Evolutionary conservation across 768 basidiomycete genomes (phyloP), one percentile per base, ranked within the genome.

Genomic region (Termitomyces sp.): DNA sequence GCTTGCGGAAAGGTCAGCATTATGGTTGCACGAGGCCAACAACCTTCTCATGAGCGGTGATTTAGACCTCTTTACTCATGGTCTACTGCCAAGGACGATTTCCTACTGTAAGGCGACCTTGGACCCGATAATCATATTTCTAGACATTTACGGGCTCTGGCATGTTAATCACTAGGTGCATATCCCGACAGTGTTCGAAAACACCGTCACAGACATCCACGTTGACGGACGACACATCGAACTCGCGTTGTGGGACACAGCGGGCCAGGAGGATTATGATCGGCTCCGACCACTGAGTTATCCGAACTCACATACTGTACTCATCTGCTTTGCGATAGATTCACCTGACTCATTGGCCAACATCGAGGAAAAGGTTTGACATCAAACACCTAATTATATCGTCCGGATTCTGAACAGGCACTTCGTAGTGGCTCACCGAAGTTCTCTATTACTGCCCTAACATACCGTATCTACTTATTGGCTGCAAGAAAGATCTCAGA

Each of bases 261-360:
- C 97, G 26, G 97, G 97, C 52, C 96, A 98, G 74, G 96, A 98
- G 74, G 97, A 98, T 71, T 98, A 98, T 73, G 97, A 98, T 74
- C 90, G 96, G 64, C 90, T 99, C 62, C 84, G 97, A 58, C 96
- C 97, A 58, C 83, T 99, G 68, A 92, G 89, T 65, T 99, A 99
- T 77, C 96, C 96, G 52, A 96, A 98, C 77, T 95, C 93, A n/a
- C 94, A 99, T 71, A 94, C 98, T 72, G 97, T 99, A 76, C 84
- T 98, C 62, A 97, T 99, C 74, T 98, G 95, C 72, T 99, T 97
- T 71, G 93, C 97, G 44, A 86, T 98, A 62, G 96, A 98, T 78
- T 93, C 90, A 48, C 95, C 93, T 38, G 94, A 98, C 72, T 98
- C 95, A 45, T 79, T 99, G 61, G 95, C 95, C 75, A 99, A 99